Evolutionary conservation across 2,329 filamentous ascomycete genomes (phyloP), one percentile per base, ranked within the genome.

Genomic region (Eutypa lata): DNA sequence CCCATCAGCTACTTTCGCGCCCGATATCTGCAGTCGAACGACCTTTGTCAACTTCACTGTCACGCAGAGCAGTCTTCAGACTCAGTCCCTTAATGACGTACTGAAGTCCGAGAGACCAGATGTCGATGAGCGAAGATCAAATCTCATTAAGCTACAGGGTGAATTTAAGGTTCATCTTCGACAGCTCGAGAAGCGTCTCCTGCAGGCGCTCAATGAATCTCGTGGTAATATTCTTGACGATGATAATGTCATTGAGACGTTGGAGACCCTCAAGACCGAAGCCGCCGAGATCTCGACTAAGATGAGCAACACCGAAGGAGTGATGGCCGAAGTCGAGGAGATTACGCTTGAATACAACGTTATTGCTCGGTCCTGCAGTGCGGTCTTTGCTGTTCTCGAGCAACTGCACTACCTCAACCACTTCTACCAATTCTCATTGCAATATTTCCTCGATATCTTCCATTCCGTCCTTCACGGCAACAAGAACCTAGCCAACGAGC

Each of bases 21-120:
- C 94, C 0, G 94, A 99, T 68, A 91, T 99, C 58, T 99, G 95
- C 84, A 96, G 91, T 78, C 85, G 95, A 65, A 97, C 94, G 7
- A 99, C 95, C 0, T 96, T 99, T 73, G 94, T 99, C 81, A 99
- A 99, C 75, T 99, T 99, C 64, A 97, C 95, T 1, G 93, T 99
- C 57, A 99, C 94, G 4, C 93, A 97, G 75, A 97, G 94, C 82
- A 97, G 93, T 79, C 80, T 99, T 67, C 94, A 96, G 75, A 97
- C 94, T 2, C 94, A 99, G 73, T 97, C 94, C 1, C 84, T 99
- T 61, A 97, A 97, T 62, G 92, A 99, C 58, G 94, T 97, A 33
- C 83, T 99, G 66, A 97, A 97, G 72, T 96, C 92, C 14, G 94
- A 99, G 77, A 86, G 95, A 52, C 94, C 95, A 3, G 94, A 99